Conservation (phyloP, 176 grass and related monocot genomes). For the Saccharum officinarum region DNA sequence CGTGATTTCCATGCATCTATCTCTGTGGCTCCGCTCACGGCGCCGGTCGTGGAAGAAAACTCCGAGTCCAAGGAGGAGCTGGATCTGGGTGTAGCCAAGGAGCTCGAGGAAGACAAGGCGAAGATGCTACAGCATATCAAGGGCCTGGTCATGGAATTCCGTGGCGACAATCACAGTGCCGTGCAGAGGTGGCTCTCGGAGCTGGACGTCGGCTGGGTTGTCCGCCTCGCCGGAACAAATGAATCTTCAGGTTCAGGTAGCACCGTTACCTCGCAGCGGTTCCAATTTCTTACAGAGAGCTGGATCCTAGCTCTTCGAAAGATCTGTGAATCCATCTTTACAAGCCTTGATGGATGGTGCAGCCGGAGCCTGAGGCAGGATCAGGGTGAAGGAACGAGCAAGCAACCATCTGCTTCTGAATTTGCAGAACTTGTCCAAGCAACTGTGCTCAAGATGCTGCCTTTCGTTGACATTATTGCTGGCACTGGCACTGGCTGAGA, state of each 20-base stretch:
- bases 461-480: not conserved
- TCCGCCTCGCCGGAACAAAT: not conserved
- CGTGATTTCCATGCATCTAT: no score
- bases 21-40: no score
- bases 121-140: not conserved
- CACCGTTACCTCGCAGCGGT: no score
- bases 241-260: not conserved
- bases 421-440: not conserved
- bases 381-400: not conserved
- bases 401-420: not conserved
- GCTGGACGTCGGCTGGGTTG: not conserved
- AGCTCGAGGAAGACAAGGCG: not conserved
- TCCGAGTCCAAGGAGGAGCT: not conserved
- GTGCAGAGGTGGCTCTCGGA: not conserved
- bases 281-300: not conserved
- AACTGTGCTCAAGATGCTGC: not conserved
- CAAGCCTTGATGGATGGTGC: not conserved
- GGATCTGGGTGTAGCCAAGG: not conserved
- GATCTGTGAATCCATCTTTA: not conserved
- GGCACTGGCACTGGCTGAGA: not conserved
- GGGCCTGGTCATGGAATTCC: not conserved
- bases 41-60: not conserved
- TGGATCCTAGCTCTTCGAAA: not conserved
- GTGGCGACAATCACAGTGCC: not conserved
- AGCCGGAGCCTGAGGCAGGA: not conserved